A percentile compares a stretch with the other conserved stretches of the same genome.
These are phyloP conservation scores for Closterium sp. DNA, from an alignment of 139 green algal species.

Conservation along the genomic window DNA sequence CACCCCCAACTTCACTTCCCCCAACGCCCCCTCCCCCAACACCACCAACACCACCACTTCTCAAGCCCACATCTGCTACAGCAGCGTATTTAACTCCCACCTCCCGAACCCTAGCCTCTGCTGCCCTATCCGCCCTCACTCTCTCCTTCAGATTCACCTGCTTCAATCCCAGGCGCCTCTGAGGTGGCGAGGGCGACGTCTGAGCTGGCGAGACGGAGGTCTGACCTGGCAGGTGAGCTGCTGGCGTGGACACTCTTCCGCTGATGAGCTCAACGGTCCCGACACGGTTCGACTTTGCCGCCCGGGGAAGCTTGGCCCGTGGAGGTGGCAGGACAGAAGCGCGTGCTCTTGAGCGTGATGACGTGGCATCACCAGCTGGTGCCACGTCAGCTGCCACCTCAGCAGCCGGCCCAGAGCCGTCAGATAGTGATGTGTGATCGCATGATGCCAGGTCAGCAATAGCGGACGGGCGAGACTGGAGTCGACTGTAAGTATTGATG, in stretches of 20 bases:
- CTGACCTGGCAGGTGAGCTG: neutral
- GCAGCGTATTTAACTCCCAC: neutral
- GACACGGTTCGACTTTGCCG: neutral
- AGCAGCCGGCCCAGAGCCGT: no score
- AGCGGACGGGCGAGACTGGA: neutral
- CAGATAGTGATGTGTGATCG: no score
- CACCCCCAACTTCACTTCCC: neutral
- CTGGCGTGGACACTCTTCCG: neutral
- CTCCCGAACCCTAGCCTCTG: neutral
- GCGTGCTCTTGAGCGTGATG: neutral
- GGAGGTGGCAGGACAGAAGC: neutral
- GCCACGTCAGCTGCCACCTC: neutral
- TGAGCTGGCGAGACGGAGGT: neutral
- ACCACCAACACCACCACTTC: neutral
- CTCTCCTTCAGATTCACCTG: neutral
- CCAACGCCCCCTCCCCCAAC: neutral
- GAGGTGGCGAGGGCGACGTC: neutral
- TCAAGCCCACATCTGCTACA: neutral
- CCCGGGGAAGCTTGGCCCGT: neutral
- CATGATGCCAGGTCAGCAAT: neutral
- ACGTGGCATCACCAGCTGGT: neutral
- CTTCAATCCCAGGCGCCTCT: neutral
- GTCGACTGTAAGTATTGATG: neutral
- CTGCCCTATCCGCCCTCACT: neutral
- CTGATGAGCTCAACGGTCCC: neutral